A percentile compares a stretch with the other conserved stretches of the same genome.
phyloP scores from a whole-genome alignment of 1,139 yeast species.

The Candida dubliniensis region DNA sequence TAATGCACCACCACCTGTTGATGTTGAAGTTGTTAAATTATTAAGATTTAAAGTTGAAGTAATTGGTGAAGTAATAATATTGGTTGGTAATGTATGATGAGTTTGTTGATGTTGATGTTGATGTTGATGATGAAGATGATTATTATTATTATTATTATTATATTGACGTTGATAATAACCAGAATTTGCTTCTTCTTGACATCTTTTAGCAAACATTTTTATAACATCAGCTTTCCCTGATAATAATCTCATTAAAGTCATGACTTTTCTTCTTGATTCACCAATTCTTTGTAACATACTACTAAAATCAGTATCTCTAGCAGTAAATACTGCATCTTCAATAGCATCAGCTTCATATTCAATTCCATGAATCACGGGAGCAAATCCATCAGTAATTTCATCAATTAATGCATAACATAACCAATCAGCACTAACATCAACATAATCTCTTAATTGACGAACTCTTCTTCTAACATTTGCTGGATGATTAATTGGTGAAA shows the following conservation, averaged over 20 bases:
- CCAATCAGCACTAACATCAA: slow-evolving; percentile 87
- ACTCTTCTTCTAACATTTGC: slow-evolving; percentile 88
- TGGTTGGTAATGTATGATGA: slow-evolving; percentile 4
- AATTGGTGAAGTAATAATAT: slow-evolving; percentile 3
- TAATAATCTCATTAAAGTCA: slow-evolving; percentile 81
- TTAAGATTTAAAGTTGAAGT: slow-evolving; percentile 1
- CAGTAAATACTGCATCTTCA: slow-evolving; percentile 62
- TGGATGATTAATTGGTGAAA: slow-evolving; percentile 74
- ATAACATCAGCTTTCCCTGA: slow-evolving; percentile 97
- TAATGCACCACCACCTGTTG: slow-evolving; percentile 1
- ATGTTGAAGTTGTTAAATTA: not conserved
- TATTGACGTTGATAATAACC: slow-evolving; percentile 10
- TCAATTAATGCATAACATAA: slow-evolving; percentile 87
- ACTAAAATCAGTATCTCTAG: slow-evolving; percentile 53
- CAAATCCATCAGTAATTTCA: slow-evolving; percentile 90
- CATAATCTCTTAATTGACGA: slow-evolving; percentile 82
- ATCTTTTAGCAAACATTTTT: slow-evolving; percentile 94
- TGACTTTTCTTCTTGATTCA: slow-evolving; percentile 81
- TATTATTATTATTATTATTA: no score
- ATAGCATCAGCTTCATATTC: slow-evolving; percentile 89
- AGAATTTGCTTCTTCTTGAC: slow-evolving; percentile 59
- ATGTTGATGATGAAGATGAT: slow-evolving; percentile 6
- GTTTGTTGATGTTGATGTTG: slow-evolving; percentile 23
- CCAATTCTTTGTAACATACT: slow-evolving; percentile 78
- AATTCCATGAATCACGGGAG: slow-evolving; percentile 80